A percentile compares a stretch with the other conserved stretches of the same genome.
Conservation (phyloP, 2,329 filamentous ascomycete species). For the Fusarium ramigenum region DNA sequence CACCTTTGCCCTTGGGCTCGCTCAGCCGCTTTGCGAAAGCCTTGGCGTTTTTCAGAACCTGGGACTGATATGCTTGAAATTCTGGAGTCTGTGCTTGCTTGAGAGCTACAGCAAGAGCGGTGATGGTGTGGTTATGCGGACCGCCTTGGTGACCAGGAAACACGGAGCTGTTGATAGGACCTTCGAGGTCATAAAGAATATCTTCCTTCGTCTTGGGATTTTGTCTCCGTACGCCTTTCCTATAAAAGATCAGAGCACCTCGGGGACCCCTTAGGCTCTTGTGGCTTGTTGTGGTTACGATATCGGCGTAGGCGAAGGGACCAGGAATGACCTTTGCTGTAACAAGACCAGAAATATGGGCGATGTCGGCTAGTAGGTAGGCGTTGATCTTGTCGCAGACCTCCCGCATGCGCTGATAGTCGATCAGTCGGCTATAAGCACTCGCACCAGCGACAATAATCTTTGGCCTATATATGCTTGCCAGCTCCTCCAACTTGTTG, state of each 20-base stretch:
- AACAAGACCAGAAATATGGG: conserved; percentile 94
- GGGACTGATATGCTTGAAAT: conserved; percentile 91
- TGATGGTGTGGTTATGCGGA: conserved; percentile 99
- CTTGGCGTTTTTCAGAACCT: conserved; percentile 91
- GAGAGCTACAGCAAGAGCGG: conserved; percentile 90
- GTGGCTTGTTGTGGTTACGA: conserved; percentile 98
- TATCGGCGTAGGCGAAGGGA: conserved; percentile 89
- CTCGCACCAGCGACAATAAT: conserved; percentile 94
- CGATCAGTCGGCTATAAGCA: conserved; percentile 94
- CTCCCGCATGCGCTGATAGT: conserved; percentile 91
- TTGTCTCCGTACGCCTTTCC: conserved; percentile 85
- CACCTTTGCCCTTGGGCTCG: conserved; percentile 75
- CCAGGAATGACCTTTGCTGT: conserved; percentile 91
- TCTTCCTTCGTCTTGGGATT: conserved; percentile 89
- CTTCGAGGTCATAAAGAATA: conserved; percentile 88
- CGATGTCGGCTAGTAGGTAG: conserved; percentile 96
- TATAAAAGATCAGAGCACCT: conserved; percentile 98
- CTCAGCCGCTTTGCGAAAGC: conserved; percentile 78
- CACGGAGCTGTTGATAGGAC: conserved; percentile 93
- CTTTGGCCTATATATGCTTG: conserved; percentile 91
- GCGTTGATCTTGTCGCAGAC: conserved; percentile 91
- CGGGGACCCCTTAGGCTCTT: conserved; percentile 95
- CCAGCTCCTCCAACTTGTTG: conserved; percentile 86
- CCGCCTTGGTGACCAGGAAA: conserved; percentile 99
- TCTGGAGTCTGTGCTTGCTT: conserved; percentile 91